Evolutionary conservation across 495 filamentous ascomycete species (phyloP), one percentile per base, ranked within the genome.

Genomic region (Annulohypoxylon moriforme): DNA sequence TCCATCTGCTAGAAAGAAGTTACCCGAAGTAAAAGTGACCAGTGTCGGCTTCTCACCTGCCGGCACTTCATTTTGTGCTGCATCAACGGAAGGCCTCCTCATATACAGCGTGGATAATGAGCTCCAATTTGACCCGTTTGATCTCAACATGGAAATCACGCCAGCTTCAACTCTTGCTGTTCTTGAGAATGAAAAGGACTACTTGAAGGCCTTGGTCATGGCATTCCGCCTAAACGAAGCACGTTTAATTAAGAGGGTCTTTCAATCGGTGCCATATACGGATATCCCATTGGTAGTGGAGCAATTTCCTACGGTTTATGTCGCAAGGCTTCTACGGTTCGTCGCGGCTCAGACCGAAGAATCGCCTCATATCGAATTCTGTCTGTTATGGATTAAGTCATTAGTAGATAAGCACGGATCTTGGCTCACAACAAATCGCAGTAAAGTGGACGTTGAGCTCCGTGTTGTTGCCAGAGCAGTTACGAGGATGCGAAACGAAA

Each of bases 171-270:
- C 93, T 3, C 81, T 97, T 1, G 84, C 88, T 9, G 90, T 92
- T 8, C 84, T 98, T n/a, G 77, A 85, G 44, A 85, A 89, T 46
- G 89, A 94, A 57, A 86, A 86, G 71, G 92, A 96, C 40, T 97
- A 91, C 81, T 85, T 98, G 34, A 97, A 94, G 80, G 96, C 96
- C 1, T 83, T 99, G 2, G 90, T 97, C 63, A 98, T 98, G 95
- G 92, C 94, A 0, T 98, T 99, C 85, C 92, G 96, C 0, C 87
- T 99, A 40, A 97, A 97, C 81, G 90, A 95, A 74, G 84, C 85
- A 2, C 85, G 87, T 53, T 84, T 98, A 24, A 87, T 97, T 55
- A 89, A 90, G 64, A 88, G 87, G 25, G 93, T 98, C 10, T 98
- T 97, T 80, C 92, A 95, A 81, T 84, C 87, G 1, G 92, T 93